Evolutionary conservation across 1,284 basidiomycete species (phyloP), one percentile per base, ranked within the genome.

Genomic region (Ceratobasidium sp.): DNA sequence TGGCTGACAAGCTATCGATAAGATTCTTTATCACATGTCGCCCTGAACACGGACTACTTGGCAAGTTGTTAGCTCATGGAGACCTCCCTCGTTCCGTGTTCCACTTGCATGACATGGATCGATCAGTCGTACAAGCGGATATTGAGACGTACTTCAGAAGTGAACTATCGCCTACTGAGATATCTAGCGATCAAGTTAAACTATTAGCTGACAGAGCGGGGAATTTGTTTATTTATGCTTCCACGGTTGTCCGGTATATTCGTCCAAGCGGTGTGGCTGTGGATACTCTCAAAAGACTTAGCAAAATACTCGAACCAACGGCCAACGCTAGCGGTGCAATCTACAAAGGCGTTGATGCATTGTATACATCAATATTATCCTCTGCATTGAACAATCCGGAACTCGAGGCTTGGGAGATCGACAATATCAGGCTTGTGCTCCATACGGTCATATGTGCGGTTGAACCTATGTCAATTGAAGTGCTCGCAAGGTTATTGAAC

Each of bases 161-260:
- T 18, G 33, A 42, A n/a, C 53, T 70, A 1, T 13, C 28, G 7
- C 28, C 3, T 39, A 13, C n/a, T 2, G 39, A 13, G 1, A 1
- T 42, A 4, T 49, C 46, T 49, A 18, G 18, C 46, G 46, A 49
- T 49, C 12, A 49, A 1, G 2, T 75, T 53, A 12, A 51, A 15
- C 10, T 18, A 6, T 44, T 63, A 20, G 60, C 60, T 10, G 13
- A n/a, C 13, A 42, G 33, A 26, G 2, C 71, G 1, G 60, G 60
- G 13, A 53, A 39, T 0, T 42, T 53, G 44, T 75, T 75, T 39
- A 75, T 64, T 13, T 75, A 63, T 39, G 71, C 71, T 15, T 58
- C 71, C 9, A 64, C 71, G 23, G 46, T 51, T 20, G 33, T 33
- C 33, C 33, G 33, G 33, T 49, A 67, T 46, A 10, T 67, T 15